Evolutionary conservation across 352 stramenopile species (phyloP).

Genomic region (Phytophthora constricta): DNA sequence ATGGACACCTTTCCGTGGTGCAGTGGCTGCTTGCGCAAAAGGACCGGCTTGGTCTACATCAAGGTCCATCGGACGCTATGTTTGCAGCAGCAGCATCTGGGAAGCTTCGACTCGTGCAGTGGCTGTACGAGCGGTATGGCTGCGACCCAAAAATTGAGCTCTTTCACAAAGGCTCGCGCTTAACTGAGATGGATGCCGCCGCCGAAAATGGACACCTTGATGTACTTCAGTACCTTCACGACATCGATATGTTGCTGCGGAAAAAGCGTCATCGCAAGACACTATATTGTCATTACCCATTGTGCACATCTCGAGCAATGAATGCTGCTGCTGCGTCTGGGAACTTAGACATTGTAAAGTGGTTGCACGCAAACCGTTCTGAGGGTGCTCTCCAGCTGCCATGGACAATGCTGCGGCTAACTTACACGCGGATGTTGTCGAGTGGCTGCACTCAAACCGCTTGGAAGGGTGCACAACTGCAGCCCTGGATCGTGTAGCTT

Average conservation of each 20-base stretch:
- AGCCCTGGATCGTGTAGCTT: conserved; percentile 8
- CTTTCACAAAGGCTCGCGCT: background rate
- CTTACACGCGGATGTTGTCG: background rate
- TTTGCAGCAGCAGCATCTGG: background rate
- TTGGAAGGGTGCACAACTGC: conserved; percentile 9
- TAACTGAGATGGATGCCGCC: conserved; percentile 7
- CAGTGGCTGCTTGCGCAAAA: background rate
- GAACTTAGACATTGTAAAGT: conserved; percentile 4
- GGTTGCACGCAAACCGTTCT: background rate
- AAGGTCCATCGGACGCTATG: background rate
- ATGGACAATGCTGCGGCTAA: conserved; percentile 1
- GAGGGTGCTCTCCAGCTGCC: background rate
- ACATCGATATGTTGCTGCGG: too few relatives aligned
- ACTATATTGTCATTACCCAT: conserved; percentile 2
- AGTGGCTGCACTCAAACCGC: conserved; percentile 9
- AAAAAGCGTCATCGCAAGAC: too few relatives aligned
- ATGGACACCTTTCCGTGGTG: background rate
- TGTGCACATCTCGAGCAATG: conserved; percentile 2
- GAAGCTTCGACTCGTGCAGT: background rate
- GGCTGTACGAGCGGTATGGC: background rate
- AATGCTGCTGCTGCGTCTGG: background rate
- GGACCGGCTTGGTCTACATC: background rate
- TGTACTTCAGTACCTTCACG: conserved; percentile 13
- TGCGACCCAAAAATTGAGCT: background rate
- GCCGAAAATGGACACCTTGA: conserved; percentile 10